Evolutionary conservation across 2,329 filamentous ascomycete species (phyloP).

Genomic region (Fusarium drepaniforme): DNA sequence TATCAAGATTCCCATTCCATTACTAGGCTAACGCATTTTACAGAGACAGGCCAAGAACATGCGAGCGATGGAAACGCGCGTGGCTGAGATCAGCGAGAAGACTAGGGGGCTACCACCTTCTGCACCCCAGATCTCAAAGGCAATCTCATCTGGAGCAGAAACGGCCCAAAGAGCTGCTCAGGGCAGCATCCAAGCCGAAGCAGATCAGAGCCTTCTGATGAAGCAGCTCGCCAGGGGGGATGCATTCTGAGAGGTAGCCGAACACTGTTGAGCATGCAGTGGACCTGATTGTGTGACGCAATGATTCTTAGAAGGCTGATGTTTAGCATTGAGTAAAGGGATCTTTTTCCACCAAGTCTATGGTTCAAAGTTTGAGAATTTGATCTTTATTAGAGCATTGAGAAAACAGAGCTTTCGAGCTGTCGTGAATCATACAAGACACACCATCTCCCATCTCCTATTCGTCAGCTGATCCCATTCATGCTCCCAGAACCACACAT

Average conservation of each 20-base stretch:
- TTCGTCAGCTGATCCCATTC: neutral
- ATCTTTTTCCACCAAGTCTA: neutral
- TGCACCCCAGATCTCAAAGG: neutral
- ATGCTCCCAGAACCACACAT: neutral
- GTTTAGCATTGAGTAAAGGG: neutral
- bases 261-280: neutral
- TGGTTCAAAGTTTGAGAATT: neutral
- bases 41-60: neutral
- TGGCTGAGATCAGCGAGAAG: neutral
- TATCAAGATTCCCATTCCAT: neutral
- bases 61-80: neutral
- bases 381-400: neutral
- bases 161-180: neutral
- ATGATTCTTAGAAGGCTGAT: neutral
- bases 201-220: neutral
- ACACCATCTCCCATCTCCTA: neutral
- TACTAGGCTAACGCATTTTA: neutral
- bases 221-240: neutral
- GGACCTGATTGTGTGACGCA: neutral
- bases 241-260: neutral
- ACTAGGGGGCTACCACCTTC: neutral
- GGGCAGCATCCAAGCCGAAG: neutral
- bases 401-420: neutral
- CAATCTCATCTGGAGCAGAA: neutral
- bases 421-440: neutral